Evolutionary conservation across 2,329 filamentous ascomycete genomes (phyloP).

Genomic region (Penicillium sclerotigenum): DNA sequence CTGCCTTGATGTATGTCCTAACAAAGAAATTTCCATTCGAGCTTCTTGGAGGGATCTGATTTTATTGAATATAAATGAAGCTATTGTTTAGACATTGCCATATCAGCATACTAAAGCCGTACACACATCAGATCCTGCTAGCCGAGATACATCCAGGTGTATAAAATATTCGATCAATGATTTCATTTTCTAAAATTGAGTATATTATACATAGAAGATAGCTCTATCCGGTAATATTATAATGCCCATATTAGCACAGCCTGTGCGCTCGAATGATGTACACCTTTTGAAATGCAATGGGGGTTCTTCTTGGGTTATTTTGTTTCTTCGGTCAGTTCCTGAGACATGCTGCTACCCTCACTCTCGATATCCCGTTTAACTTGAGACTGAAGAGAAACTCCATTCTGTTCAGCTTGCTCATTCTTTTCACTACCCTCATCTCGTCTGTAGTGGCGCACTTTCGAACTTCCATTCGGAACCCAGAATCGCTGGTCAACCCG

Average conservation of each 20-base stretch:
- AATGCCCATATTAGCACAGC: not conserved
- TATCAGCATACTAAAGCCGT: not conserved
- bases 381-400: not conserved
- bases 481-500: slow-evolving; percentile 75
- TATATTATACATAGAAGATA: not conserved
- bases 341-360: not conserved
- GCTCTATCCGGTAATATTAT: not conserved
- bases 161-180: no score
- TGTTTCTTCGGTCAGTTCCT: not conserved
- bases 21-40: not conserved
- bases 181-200: not conserved
- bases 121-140: not conserved
- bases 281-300: not conserved
- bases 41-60: not conserved
- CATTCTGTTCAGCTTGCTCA: not conserved
- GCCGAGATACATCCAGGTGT: no score
- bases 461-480: slow-evolving; percentile 60
- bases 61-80: not conserved
- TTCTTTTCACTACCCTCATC: not conserved
- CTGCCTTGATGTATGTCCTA: not conserved
- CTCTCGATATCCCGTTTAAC: not conserved
- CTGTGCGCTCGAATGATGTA: not conserved
- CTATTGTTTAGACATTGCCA: not conserved
- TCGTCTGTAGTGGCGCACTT: slow-evolving; percentile 15
- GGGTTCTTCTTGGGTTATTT: not conserved